Base-by-base conservation (phyloP, 768 basidiomycete species). In the Lactifluus hygrophoroides region DNA sequence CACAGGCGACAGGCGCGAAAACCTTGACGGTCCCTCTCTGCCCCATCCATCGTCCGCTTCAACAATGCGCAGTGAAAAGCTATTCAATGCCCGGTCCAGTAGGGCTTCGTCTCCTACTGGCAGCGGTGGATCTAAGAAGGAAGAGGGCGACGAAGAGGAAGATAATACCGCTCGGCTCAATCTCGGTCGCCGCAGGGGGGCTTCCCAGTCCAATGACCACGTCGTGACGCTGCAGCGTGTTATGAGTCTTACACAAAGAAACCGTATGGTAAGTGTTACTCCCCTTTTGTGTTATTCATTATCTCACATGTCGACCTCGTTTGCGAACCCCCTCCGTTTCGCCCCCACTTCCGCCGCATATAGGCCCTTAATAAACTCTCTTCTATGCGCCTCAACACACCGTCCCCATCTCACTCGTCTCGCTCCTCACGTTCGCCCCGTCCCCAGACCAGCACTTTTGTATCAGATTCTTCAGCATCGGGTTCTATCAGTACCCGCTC, bases 171-270 rank as follows among this genome's bases (percentile, higher is more conserved):
- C 84, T 54, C 71, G 72, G 57, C 64, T 72, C 47, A 68, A 69
- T 55, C 66, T 64, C 56, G 72, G 71, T 59, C 66, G 66, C 58
- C 69, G 66, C 51, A 66, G 65, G 9, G 67, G 64, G 59, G 51
- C 49, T 66, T 69, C 63, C 69, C 76, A 32, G 28, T 44, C 60
- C 23, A 84, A 72, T 66, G 81, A 84, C 63, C 85, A 84, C 65
- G 69, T 75, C 11, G 67, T 75, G 42, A 82, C 86, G 3, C 69
- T 90, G 59, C 81, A 86, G 68, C 77, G 86, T 45, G 86, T 86
- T 30, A 82, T 78, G 71, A 87, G 76, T 58, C 75, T 90, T 48
- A 80, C 84, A 16, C 80, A 88, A 65, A 77, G 86, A 55, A 90
- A 87, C 72, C 79, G 84, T 65, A 77, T 85, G 78, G 88, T 88